Conservation (phyloP, 2,329 filamentous ascomycete species). For the Periconia digitata region DNA sequence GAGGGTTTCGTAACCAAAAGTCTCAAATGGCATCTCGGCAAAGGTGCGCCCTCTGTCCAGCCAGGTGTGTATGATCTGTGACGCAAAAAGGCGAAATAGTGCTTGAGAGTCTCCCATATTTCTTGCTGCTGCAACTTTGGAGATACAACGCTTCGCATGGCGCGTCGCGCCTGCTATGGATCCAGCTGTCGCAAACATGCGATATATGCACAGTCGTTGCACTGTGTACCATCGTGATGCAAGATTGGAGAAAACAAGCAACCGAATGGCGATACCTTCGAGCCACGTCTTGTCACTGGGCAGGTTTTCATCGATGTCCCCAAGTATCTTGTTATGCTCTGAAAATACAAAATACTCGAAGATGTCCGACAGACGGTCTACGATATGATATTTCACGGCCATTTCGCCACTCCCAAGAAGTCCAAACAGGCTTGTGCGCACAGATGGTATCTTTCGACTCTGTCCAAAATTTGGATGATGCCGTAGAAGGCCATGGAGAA, state of each 20-base stretch:
- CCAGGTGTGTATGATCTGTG: constrained; percentile 92
- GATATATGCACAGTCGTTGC: constrained; percentile 83
- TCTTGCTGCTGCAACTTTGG: constrained; percentile 65
- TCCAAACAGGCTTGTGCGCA: constrained; percentile 71
- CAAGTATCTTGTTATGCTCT: constrained; percentile 79
- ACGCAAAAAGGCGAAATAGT: constrained; percentile 81
- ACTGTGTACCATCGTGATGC: constrained; percentile 85
- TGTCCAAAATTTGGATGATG: constrained; percentile 68
- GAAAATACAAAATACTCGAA: constrained; percentile 83
- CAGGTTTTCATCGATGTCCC: constrained; percentile 79
- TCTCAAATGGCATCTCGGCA: constrained; percentile 71
- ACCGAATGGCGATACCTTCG: constrained; percentile 83
- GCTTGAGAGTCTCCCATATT: constrained; percentile 65
- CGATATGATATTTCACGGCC: constrained; percentile 74
- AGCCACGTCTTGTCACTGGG: constrained; percentile 69
- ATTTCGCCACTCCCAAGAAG: constrained; percentile 69
- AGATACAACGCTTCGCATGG: constrained; percentile 74
- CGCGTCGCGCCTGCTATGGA: constrained; percentile 64
- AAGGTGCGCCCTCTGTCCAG: constrained; percentile 62
- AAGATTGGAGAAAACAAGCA: constrained; percentile 74
- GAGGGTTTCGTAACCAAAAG: constrained; percentile 77
- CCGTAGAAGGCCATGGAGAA: constrained; percentile 72
- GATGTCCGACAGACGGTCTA: constrained; percentile 67
- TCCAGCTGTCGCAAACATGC: constrained; percentile 89
- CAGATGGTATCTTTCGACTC: constrained; percentile 60